Evolutionary conservation across 2,329 filamentous ascomycete genomes (phyloP).

Genomic region (Aspergillus luchuensis): DNA sequence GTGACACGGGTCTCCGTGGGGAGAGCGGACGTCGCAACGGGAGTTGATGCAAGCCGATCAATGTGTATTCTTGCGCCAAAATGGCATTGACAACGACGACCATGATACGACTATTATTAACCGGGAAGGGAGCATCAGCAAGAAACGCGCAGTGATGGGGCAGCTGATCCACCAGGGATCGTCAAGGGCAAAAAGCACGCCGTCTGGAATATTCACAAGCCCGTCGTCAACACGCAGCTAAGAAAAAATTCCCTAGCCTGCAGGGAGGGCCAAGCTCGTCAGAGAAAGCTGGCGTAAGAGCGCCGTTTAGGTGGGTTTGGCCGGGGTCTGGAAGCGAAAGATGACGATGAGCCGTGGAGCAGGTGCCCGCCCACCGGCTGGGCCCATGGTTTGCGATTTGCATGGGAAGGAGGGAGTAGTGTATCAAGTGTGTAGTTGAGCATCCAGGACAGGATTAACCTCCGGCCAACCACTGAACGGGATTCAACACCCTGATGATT

Average conservation of each 20-base stretch:
- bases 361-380: constrained; percentile 10
- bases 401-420: background rate
- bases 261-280: constrained; percentile 20
- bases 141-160: constrained; percentile 9
- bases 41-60: constrained; percentile 13
- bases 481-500: background rate
- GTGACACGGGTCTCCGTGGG: constrained; percentile 16
- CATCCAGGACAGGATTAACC: background rate
- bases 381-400: constrained; percentile 14
- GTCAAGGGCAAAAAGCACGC: constrained; percentile 16
- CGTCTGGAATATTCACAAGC: constrained; percentile 7
- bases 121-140: background rate
- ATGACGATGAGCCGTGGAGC: constrained; percentile 31
- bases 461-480: background rate
- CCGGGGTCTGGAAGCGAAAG: constrained; percentile 32
- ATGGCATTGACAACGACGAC: constrained; percentile 1
- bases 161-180: constrained; percentile 30
- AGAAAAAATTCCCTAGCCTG: constrained; percentile 4
- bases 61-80: background rate
- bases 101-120: constrained; percentile 2
- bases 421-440: background rate
- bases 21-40: constrained; percentile 9
- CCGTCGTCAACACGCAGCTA: constrained; percentile 9
- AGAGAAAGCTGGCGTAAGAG: constrained; percentile 19
- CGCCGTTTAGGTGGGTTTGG: constrained; percentile 22